A percentile compares a stretch with the other conserved stretches of the same genome.
Conservation (phyloP, 257 asterid species). For the Capsicum baccatum region DNA sequence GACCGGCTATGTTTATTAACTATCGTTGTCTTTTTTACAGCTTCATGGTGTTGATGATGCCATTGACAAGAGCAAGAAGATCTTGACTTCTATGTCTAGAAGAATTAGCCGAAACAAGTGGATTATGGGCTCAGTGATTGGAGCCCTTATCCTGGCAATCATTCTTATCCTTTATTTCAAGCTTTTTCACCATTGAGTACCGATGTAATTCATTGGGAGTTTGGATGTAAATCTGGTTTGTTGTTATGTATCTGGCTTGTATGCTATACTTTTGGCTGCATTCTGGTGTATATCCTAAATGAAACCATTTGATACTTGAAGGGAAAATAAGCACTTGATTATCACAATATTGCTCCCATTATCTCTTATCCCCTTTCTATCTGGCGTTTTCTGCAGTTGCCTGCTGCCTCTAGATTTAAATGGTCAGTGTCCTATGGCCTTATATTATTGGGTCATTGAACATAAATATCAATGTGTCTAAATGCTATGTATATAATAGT, state of each 20-base stretch:
- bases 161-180: conserved; percentile 71
- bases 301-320: not conserved
- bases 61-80: conserved; percentile 85
- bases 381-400: not conserved
- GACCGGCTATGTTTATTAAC: not conserved
- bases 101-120: conserved; percentile 87
- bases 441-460: not conserved
- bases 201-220: conserved; percentile 10
- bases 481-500: not conserved
- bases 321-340: conserved; percentile 10
- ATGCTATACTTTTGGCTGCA: conserved; percentile 23
- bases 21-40: conserved; percentile 48
- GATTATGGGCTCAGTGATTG: conserved; percentile 78
- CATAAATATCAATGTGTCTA: not conserved
- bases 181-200: conserved; percentile 46
- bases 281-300: conserved; percentile 26
- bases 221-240: conserved; percentile 28
- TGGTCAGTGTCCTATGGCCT: not conserved
- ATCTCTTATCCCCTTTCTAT: not conserved
- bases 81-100: conserved; percentile 81
- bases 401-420: not conserved
- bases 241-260: conserved; percentile 9
- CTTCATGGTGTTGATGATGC: conserved; percentile 92
- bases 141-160: conserved; percentile 76
- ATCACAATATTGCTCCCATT: not conserved